Evolutionary conservation across 768 basidiomycete genomes (phyloP).

Genomic region (Termitomyces sp.): DNA sequence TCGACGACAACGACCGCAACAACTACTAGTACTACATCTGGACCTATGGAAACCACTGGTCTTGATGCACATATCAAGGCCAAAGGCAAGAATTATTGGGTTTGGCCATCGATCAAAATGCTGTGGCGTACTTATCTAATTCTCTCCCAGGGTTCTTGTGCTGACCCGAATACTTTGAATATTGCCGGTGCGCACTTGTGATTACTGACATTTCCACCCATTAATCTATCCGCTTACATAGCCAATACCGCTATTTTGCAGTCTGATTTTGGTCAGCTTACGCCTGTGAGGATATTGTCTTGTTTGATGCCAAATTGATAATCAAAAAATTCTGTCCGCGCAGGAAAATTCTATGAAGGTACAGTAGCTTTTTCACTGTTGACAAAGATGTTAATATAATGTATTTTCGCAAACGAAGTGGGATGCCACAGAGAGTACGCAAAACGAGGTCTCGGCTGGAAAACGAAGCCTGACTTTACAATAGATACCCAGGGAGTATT

Average conservation of each 20-base stretch:
- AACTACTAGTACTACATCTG: not conserved
- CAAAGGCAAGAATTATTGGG: conserved; percentile 4
- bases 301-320: not conserved
- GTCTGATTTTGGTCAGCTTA: not conserved
- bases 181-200: not conserved
- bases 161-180: conserved; percentile 1
- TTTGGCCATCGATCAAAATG: not conserved
- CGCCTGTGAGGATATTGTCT: not conserved
- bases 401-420: not conserved
- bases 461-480: not conserved
- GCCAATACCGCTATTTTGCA: not conserved
- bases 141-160: not conserved
- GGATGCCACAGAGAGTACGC: conserved; percentile 4
- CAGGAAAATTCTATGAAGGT: conserved; percentile 5
- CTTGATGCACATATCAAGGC: not conserved
- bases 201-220: not conserved
- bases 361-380: not conserved
- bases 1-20: not conserved
- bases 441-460: not conserved
- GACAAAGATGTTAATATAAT: not conserved
- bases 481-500: conserved; percentile 24
- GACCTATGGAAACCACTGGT: not conserved
- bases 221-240: not conserved
- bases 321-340: not conserved
- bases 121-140: not conserved